These are phyloP conservation scores for Claviceps africana DNA, from an alignment of 2,329 filamentous ascomycete species.

Conservation along the genomic window DNA sequence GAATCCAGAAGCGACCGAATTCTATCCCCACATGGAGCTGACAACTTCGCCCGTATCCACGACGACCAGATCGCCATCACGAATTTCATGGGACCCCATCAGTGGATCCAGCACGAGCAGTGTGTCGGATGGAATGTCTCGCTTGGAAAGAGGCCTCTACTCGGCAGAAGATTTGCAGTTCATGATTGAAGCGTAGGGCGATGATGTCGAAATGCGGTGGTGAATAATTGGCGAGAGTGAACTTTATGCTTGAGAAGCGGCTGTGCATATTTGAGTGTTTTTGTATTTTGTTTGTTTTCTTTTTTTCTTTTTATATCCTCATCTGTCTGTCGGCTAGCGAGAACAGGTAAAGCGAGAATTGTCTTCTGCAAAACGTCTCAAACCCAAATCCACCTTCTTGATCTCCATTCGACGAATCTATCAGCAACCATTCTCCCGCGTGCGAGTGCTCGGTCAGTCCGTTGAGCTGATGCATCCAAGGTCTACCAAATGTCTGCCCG, in stretches of 20 bases:
- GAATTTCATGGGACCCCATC: neutral
- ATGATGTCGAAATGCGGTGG: neutral
- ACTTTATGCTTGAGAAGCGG: neutral
- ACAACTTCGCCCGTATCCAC: neutral
- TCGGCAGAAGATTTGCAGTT: neutral
- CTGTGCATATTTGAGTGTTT: no score
- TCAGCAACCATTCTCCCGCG: neutral
- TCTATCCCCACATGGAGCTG: neutral
- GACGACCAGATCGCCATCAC: neutral
- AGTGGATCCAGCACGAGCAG: neutral
- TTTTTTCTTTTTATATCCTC: neutral
- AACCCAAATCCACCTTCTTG: no score
- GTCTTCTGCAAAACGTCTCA: neutral
- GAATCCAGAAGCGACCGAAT: constrained; percentile 6
- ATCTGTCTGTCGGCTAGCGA: neutral
- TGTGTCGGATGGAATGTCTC: neutral
- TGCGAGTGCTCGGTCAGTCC: neutral
- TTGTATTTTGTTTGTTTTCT: no score
- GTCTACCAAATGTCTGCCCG: neutral
- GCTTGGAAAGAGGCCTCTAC: neutral
- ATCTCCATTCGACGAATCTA: neutral
- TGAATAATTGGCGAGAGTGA: neutral
- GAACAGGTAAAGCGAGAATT: neutral
- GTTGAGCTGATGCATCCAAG: neutral
- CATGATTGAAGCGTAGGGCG: neutral